Evolutionary conservation across 306 rosid genomes (phyloP), one percentile per base, ranked within the genome.

Genomic region (Medicago lupulina): DNA sequence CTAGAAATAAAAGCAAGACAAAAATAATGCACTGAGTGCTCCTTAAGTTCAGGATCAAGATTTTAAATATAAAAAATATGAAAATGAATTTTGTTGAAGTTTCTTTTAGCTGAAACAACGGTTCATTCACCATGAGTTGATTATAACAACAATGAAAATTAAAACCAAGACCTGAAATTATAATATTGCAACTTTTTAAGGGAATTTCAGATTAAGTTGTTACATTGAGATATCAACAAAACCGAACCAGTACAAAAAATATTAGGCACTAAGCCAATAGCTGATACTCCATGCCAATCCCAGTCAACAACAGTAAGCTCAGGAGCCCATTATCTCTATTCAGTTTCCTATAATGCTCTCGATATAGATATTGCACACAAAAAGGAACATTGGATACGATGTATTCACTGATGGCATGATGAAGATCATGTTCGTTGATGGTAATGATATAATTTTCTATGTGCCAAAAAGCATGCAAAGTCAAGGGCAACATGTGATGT

Each of bases 251-350:
- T 9, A 81, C 69, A 39, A 44, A 44, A 15, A 63, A 76, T 39
- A 64, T 38, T 43, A 46, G 36, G 60, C 63, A 38, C 8, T 66
- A 25, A 64, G 64, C 44, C 53, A 47, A 39, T 53, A 43, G 53
- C 15, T 66, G 61, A 66, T 47, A 60, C 60, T 69, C 28, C 23
- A 4, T 54, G 47, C 57, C 46, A 53, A 66, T 58, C 36, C 47
- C 65, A 50, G 66, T 49, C 71, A 77, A 13, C 61, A 70, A 41
- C 55, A 65, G 41, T 64, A 63, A 50, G 74, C 23, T 79, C 67
- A 63, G 44, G 10, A 9, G 41, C 53, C 21, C 15, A 34, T 40
- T 23, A 50, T 71, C 39, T 63, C 25, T 50, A 28, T 43, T n/a
- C 43, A 44, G 58, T 25, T 44, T 4, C 12, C 76, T 46, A 14